These are phyloP conservation scores for Globisporangium irregulare DNA, from an alignment of 352 stramenopile species.

Conservation along the genomic window DNA sequence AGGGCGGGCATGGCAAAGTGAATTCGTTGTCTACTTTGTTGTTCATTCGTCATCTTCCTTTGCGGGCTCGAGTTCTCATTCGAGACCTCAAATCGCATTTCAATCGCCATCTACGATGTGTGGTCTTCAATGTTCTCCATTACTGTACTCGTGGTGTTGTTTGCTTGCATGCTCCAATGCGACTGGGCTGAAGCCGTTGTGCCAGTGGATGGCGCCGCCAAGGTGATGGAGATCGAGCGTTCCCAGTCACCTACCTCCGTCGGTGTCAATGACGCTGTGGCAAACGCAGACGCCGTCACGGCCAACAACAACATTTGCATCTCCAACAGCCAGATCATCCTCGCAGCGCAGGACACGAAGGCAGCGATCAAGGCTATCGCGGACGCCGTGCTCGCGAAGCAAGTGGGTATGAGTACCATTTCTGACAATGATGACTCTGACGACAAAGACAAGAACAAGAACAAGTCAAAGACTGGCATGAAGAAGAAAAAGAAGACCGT, in stretches of 20 bases:
- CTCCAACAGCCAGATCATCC: constrained; percentile 6
- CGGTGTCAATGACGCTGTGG: background rate
- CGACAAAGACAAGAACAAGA: background rate
- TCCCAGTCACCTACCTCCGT: too few relatives aligned
- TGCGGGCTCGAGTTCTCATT: background rate
- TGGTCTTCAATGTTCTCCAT: background rate
- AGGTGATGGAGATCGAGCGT: background rate
- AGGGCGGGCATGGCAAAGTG: too few relatives aligned
- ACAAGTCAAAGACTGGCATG: background rate
- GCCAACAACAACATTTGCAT: constrained; percentile 10
- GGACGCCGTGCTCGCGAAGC: constrained; percentile 1
- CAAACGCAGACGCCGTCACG: background rate
- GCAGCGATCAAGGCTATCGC: constrained; percentile 2
- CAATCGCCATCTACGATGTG: background rate
- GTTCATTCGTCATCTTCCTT: background rate
- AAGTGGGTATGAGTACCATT: background rate
- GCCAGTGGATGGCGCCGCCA: background rate
- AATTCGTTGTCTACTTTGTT: too few relatives aligned
- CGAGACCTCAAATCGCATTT: background rate
- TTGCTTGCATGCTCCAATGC: background rate
- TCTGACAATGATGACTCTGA: background rate
- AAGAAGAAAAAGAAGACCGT: background rate
- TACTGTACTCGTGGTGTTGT: background rate
- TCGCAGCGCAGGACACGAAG: background rate
- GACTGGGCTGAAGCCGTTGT: background rate